Percentiles rank a stretch among this genome's conserved stretches.
Conservation (phyloP, 2,329 filamentous ascomycete genomes). For the Phoma sp. region DNA sequence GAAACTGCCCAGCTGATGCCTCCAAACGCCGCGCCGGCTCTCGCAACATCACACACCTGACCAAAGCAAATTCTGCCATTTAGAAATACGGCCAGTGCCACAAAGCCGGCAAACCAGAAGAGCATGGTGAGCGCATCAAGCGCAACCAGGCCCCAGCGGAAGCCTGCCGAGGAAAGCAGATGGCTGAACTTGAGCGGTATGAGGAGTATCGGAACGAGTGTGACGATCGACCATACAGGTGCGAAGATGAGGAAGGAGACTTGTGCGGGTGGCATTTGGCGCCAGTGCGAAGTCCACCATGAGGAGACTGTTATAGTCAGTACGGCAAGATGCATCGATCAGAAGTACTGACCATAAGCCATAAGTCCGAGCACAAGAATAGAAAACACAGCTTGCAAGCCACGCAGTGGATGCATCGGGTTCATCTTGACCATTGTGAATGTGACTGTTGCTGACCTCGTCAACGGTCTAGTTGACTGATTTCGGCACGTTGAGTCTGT, state of each 20-base stretch:
- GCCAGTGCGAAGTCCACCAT: slow-evolving; percentile 60
- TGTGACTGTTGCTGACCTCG: not conserved
- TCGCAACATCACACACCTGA: slow-evolving; percentile 63
- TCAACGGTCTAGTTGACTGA: not conserved
- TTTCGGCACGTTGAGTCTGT: not conserved
- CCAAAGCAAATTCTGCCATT: slow-evolving; percentile 63
- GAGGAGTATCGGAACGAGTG: slow-evolving; percentile 71
- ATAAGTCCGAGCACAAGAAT: slow-evolving; percentile 78
- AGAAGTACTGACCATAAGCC: slow-evolving; percentile 66
- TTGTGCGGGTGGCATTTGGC: slow-evolving; percentile 59
- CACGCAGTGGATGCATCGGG: slow-evolving; percentile 68
- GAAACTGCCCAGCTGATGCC: slow-evolving; percentile 65
- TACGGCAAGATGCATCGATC: not conserved
- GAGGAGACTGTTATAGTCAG: slow-evolving; percentile 58
- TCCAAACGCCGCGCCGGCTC: slow-evolving; percentile 70
- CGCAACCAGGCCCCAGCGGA: slow-evolving; percentile 64
- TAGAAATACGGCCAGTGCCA: slow-evolving; percentile 73
- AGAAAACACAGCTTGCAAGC: slow-evolving; percentile 69
- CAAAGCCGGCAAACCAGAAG: slow-evolving; percentile 89
- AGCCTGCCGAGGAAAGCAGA: slow-evolving; percentile 55
- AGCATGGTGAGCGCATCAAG: slow-evolving; percentile 76
- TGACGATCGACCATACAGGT: slow-evolving; percentile 73
- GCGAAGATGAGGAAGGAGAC: slow-evolving; percentile 83
- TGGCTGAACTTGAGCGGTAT: slow-evolving; percentile 64
- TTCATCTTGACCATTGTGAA: slow-evolving; percentile 42